phyloP scores from a whole-genome alignment of 495 filamentous ascomycete species.

The Talaromyces liani region DNA sequence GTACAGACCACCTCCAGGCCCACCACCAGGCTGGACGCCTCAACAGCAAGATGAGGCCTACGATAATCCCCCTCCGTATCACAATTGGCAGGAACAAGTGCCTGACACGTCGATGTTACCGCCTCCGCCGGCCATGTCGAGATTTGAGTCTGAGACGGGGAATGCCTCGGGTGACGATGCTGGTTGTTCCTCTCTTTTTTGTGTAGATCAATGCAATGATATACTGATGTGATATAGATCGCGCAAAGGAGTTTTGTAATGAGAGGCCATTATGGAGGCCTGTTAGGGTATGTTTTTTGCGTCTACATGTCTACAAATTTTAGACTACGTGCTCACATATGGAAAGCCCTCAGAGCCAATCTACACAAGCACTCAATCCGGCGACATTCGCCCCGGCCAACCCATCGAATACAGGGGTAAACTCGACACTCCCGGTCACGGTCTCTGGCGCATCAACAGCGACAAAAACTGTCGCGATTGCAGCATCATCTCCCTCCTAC shows the following conservation, averaged over 20 bases:
- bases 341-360: constrained; percentile 29
- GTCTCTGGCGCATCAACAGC: constrained; percentile 39
- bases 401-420: constrained; percentile 42
- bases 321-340: not conserved
- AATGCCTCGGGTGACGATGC: constrained; percentile 68
- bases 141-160: constrained; percentile 58
- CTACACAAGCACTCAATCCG: constrained; percentile 28
- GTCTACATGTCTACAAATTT: not conserved
- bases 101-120: constrained; percentile 76
- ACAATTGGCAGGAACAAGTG: constrained; percentile 74
- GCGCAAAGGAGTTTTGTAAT: constrained; percentile 64
- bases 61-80: constrained; percentile 49
- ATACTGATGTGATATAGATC: constrained; percentile 28
- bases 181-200: not conserved
- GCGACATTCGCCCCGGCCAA: constrained; percentile 37
- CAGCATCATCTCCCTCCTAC: constrained; percentile 56
- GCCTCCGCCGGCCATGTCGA: constrained; percentile 67
- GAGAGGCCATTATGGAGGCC: constrained; percentile 56
- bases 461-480: constrained; percentile 30
- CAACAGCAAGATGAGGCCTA: constrained; percentile 1
- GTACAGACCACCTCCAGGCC: constrained; percentile 6
- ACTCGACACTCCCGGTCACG: constrained; percentile 21
- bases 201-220: not conserved
- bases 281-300: constrained; percentile 12
- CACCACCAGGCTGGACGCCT: constrained; percentile 3